A percentile compares a stretch with the other conserved stretches of the same genome.
Evolutionary conservation across 2,329 filamentous ascomycete genomes (phyloP).

Genomic region (Apiospora arundinis): DNA sequence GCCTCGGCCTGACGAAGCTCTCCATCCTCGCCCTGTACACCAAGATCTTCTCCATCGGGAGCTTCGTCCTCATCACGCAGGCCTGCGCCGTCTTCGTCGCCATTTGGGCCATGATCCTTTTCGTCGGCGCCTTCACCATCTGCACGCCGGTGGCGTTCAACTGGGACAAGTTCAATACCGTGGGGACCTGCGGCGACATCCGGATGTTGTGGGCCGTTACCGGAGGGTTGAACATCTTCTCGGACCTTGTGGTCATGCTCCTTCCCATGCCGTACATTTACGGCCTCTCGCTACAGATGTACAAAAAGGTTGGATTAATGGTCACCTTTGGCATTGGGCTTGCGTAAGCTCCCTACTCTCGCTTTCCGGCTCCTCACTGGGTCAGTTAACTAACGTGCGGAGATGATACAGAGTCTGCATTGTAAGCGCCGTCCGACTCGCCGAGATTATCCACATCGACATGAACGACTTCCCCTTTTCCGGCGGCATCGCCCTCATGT

Average conservation of each 20-base stretch:
- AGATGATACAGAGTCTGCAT: constrained; percentile 24
- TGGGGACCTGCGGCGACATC: constrained; percentile 7
- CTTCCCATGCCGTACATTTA: constrained; percentile 42
- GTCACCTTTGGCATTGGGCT: constrained; percentile 42
- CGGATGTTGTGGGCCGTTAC: constrained; percentile 38
- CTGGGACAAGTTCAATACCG: constrained; percentile 22
- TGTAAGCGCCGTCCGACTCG: constrained; percentile 25
- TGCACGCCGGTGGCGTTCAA: constrained; percentile 24
- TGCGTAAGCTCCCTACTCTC: constrained; percentile 35
- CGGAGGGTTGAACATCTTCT: constrained; percentile 41
- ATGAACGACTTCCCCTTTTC: constrained; percentile 23
- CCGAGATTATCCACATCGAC: constrained; percentile 22
- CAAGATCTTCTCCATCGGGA: constrained; percentile 13
- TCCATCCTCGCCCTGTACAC: constrained; percentile 17
- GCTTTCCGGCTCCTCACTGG: constrained; percentile 8
- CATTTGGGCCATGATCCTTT: constrained; percentile 25
- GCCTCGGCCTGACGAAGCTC: constrained; percentile 6
- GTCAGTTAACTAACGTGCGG: neutral
- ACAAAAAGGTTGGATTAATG: constrained; percentile 40
- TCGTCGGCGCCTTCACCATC: constrained; percentile 28
- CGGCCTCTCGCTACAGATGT: constrained; percentile 37
- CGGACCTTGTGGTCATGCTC: constrained; percentile 39
- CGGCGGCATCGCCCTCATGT: constrained; percentile 20
- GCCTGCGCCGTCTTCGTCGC: neutral
- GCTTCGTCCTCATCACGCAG: neutral